Conservation (phyloP, 306 rosid genomes). For the Gynostemma pentaphyllum region DNA sequence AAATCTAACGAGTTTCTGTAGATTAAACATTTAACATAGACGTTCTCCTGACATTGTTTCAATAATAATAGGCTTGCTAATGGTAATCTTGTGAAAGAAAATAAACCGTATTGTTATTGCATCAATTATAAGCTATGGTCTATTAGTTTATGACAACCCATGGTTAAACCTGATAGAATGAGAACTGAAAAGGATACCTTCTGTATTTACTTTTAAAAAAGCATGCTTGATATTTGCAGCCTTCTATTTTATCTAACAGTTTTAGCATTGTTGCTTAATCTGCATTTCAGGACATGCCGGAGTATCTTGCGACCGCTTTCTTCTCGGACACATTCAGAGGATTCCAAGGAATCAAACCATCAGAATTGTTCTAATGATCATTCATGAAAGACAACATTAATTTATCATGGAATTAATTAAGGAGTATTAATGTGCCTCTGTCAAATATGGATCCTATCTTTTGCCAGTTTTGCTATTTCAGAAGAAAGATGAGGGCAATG, state of each 20-base stretch:
- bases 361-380: slow-evolving; percentile 24
- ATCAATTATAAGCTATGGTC: not conserved
- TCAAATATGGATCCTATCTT: slow-evolving; percentile 1
- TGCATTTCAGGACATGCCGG: slow-evolving; percentile 45
- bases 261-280: not conserved
- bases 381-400: slow-evolving; percentile 20
- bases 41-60: not conserved
- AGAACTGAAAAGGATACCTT: not conserved
- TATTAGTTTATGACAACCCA: not conserved
- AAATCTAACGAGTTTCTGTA: not conserved
- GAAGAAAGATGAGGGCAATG: not conserved
- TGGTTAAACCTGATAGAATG: not conserved
- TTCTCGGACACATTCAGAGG: slow-evolving; percentile 31
- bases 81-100: not conserved
- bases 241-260: not conserved
- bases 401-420: slow-evolving; percentile 5
- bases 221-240: not conserved
- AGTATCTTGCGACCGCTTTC: slow-evolving; percentile 30
- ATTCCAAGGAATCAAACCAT: slow-evolving; percentile 24
- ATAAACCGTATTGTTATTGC: not conserved
- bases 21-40: not conserved
- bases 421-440: slow-evolving; percentile 11
- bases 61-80: not conserved
- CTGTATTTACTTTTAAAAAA: not conserved
- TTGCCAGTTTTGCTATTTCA: not conserved